phyloP scores from a whole-genome alignment of 805 yeast genomes.

The Suhomyces vadensis region DNA sequence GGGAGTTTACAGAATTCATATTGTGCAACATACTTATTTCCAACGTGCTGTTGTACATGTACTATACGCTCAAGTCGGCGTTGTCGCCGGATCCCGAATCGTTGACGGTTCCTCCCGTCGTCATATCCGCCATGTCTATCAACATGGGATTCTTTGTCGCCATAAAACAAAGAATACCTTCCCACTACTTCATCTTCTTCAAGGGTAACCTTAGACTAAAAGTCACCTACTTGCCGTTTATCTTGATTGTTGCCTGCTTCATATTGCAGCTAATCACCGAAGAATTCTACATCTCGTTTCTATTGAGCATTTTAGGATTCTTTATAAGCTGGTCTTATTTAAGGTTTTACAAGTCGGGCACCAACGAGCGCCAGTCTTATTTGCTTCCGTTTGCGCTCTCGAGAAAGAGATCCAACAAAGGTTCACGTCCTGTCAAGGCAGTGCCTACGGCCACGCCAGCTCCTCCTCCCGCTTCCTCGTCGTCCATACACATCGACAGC shows the following conservation, averaged over 20 bases:
- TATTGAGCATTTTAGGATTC: conserved; percentile 33
- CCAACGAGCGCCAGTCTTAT: conserved; percentile 46
- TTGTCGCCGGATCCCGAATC: conserved; percentile 13
- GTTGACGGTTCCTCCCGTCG: conserved; percentile 40
- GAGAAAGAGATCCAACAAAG: conserved; percentile 14
- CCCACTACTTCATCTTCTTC: conserved; percentile 54
- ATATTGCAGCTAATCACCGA: conserved; percentile 24
- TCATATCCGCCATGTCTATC: conserved; percentile 57
- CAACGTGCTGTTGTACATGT: conserved; percentile 33
- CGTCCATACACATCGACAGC: conserved; percentile 12
- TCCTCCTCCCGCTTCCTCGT: not conserved
- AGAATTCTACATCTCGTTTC: conserved; percentile 28
- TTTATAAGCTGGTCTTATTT: conserved; percentile 41
- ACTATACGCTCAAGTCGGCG: conserved; percentile 19
- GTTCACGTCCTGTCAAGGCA: conserved; percentile 12
- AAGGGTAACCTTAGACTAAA: conserved; percentile 47
- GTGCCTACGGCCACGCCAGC: not conserved
- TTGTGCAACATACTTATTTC: conserved; percentile 36
- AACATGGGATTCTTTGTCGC: conserved; percentile 61
- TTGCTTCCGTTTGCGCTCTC: conserved; percentile 34
- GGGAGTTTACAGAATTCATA: conserved; percentile 51
- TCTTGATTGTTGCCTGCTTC: conserved; percentile 21
- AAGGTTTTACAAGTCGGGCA: conserved; percentile 40
- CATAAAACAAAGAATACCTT: conserved; percentile 65
- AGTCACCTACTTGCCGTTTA: conserved; percentile 41